Evolutionary conservation across 352 stramenopile species (phyloP).

Genomic region (Pythium myriotylum): DNA sequence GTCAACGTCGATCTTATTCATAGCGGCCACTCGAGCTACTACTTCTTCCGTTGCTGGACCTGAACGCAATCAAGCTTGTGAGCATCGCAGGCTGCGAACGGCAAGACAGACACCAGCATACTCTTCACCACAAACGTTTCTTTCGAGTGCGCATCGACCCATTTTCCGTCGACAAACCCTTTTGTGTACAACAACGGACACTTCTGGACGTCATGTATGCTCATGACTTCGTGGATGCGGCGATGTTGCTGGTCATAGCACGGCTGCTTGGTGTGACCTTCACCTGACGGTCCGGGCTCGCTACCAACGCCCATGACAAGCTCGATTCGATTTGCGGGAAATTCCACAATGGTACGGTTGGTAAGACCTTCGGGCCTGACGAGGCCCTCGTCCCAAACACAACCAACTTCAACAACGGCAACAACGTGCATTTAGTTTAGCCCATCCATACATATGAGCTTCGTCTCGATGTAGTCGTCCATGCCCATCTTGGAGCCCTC

Average conservation of each 20-base stretch:
- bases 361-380: too few species aligned
- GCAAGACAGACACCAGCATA: not conserved
- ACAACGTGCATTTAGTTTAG: conserved; percentile 35
- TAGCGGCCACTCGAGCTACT: conserved; percentile 65
- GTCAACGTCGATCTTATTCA: conserved; percentile 63
- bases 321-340: too few species aligned
- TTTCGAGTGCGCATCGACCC: conserved; percentile 54
- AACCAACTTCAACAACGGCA: not conserved
- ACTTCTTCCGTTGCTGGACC: conserved; percentile 77
- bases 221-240: conserved; percentile 2
- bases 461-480: conserved; percentile 97
- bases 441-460: conserved; percentile 92
- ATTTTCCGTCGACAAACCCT: conserved; percentile 75
- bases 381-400: not conserved
- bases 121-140: conserved; percentile 61
- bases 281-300: not conserved
- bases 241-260: conserved; percentile 15
- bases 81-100: too few species aligned
- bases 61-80: too few species aligned
- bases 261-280: not conserved
- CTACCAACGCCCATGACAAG: conserved; percentile 12
- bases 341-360: too few species aligned
- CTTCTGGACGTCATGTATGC: conserved; percentile 44
- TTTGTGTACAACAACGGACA: conserved; percentile 64
- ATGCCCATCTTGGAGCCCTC: conserved; percentile 90